Evolutionary conservation across 805 yeast species (phyloP).

Genomic region (Ogataea pilisensis): DNA sequence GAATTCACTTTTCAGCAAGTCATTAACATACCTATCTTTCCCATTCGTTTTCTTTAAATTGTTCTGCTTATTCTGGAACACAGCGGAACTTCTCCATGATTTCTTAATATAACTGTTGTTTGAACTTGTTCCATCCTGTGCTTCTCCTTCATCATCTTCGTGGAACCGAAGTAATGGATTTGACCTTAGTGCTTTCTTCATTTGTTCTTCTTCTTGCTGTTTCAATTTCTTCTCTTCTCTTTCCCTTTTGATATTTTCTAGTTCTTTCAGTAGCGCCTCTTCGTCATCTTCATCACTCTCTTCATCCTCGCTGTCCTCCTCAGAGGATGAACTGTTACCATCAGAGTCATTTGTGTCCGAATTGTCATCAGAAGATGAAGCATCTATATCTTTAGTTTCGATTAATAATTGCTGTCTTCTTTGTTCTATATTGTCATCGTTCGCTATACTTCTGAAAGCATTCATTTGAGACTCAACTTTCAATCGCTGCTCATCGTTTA

Average conservation of each 20-base stretch:
- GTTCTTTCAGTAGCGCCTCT: slow-evolving; percentile 42
- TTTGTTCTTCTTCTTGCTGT: slow-evolving; percentile 24
- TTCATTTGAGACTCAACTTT: background rate
- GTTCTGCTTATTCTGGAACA: slow-evolving; percentile 22
- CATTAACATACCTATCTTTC: slow-evolving; percentile 25
- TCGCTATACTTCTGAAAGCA: background rate
- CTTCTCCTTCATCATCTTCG: slow-evolving; percentile 6
- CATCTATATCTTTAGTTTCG: slow-evolving; percentile 26
- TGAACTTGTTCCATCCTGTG: slow-evolving; percentile 8
- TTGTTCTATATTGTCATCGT: slow-evolving; percentile 30
- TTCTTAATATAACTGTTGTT: slow-evolving; percentile 12
- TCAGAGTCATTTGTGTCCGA: background rate
- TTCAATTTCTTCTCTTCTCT: slow-evolving; percentile 24
- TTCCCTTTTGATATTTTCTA: slow-evolving; percentile 36
- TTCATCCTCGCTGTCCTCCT: slow-evolving; percentile 22
- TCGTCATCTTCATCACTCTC: slow-evolving; percentile 46
- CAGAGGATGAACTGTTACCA: slow-evolving; percentile 3
- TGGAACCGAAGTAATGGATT: slow-evolving; percentile 24
- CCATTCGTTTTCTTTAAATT: slow-evolving; percentile 8
- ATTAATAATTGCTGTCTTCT: slow-evolving; percentile 13
- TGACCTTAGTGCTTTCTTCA: slow-evolving; percentile 19
- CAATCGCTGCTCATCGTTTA: slow-evolving; percentile 6
- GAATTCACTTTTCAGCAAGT: slow-evolving; percentile 35
- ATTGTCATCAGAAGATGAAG: slow-evolving; percentile 17
- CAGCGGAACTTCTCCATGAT: slow-evolving; percentile 36